Evolutionary conservation across 1,139 yeast species (phyloP).

Genomic region (Sugiyamaella neomexicana): DNA sequence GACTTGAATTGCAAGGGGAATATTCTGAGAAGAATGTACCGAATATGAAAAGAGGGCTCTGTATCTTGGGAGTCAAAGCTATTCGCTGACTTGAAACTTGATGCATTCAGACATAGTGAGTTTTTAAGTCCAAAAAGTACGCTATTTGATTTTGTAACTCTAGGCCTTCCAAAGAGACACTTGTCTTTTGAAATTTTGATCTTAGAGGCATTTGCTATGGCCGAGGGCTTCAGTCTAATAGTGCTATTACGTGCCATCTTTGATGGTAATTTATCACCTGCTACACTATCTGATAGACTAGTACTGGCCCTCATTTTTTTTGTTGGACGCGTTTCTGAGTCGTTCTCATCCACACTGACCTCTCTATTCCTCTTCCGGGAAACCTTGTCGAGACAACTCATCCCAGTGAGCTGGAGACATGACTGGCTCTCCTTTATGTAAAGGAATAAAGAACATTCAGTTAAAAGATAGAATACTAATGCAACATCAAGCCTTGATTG

Average conservation of each 20-base stretch:
- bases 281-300: not conserved
- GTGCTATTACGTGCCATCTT: not conserved
- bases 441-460: conserved; percentile 14
- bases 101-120: not conserved
- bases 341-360: not conserved
- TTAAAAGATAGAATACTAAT: conserved; percentile 8
- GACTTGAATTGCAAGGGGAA: conserved; percentile 9
- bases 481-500: conserved; percentile 7
- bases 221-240: not conserved
- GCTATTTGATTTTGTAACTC: not conserved
- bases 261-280: not conserved
- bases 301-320: not conserved
- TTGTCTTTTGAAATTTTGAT: conserved; percentile 1
- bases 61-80: too few relatives aligned
- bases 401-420: conserved; percentile 2
- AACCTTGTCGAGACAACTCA: not conserved
- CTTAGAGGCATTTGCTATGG: not conserved
- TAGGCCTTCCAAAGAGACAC: conserved; percentile 6
- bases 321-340: not conserved
- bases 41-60: not conserved
- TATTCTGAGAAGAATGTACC: conserved; percentile 4
- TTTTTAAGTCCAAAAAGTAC: conserved; percentile 18
- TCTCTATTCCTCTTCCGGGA: not conserved
- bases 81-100: not conserved
- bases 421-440: not conserved